Conservation (phyloP, 441 rosid genomes). For the Corymbia citriodora region DNA sequence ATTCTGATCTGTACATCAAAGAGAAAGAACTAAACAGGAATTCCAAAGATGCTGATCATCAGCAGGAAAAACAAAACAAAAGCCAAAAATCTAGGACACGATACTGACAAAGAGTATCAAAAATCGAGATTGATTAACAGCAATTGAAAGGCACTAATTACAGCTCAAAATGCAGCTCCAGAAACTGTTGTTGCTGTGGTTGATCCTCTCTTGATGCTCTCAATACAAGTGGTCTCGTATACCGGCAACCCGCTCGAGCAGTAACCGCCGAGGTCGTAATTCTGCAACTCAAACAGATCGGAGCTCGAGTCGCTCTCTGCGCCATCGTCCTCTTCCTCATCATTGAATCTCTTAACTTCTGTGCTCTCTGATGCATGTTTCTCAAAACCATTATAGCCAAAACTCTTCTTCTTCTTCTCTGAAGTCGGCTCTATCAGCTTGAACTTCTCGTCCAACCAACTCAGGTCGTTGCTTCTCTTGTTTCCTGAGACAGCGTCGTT, state of each 20-base stretch:
- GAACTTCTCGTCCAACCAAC: not conserved
- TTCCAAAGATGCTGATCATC: not conserved
- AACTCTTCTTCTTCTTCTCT: conserved; percentile 19
- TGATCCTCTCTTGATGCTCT: conserved; percentile 60
- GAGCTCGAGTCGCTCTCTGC: conserved; percentile 94
- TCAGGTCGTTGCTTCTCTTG: conserved; percentile 14
- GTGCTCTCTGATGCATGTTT: conserved; percentile 21
- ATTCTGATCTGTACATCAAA: not conserved
- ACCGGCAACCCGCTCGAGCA: conserved; percentile 81
- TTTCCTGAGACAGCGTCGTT: conserved; percentile 15
- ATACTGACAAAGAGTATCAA: not conserved
- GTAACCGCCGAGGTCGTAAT: conserved; percentile 56
- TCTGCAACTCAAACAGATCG: conserved; percentile 88
- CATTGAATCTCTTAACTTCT: conserved; percentile 11
- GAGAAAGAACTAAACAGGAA: not conserved
- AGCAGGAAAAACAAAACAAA: not conserved
- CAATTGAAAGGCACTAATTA: not conserved
- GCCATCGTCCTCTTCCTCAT: conserved; percentile 45
- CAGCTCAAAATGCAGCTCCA: not conserved
- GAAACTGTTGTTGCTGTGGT: conserved; percentile 11
- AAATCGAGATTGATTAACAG: not conserved
- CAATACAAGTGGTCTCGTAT: conserved; percentile 81
- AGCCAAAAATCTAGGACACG: not conserved
- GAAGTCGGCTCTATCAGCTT: not conserved
- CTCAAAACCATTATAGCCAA: conserved; percentile 17